Evolutionary conservation across 768 basidiomycete species (phyloP).

Genomic region (Tubosaeta brunneosetosa): DNA sequence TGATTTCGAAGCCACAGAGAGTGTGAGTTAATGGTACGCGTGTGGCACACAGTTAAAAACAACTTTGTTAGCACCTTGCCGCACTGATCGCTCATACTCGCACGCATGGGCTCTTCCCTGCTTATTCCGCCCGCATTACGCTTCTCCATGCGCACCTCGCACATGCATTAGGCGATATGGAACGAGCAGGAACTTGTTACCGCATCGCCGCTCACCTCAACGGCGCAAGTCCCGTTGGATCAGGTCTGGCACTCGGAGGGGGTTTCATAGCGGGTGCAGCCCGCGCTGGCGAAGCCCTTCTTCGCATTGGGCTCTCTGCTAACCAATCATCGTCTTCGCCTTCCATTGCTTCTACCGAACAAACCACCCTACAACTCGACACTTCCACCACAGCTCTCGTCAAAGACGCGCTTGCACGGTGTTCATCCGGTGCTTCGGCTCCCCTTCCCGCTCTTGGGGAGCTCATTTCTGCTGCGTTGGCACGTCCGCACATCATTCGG

Average conservation of each 20-base stretch:
- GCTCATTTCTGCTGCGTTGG: conserved; percentile 18
- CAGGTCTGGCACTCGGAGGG: conserved; percentile 12
- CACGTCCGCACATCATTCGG: conserved; percentile 24
- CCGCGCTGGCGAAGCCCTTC: conserved; percentile 46
- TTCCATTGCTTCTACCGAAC: background rate
- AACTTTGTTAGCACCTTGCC: conserved; percentile 32
- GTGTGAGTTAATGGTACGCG: conserved; percentile 32
- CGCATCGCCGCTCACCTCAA: conserved; percentile 53
- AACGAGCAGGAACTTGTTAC: conserved; percentile 59
- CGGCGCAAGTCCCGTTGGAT: conserved; percentile 27
- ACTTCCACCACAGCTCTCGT: conserved; percentile 13
- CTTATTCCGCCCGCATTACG: conserved; percentile 58
- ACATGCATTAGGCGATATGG: conserved; percentile 53
- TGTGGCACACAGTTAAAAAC: background rate
- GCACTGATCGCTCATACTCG: conserved; percentile 59
- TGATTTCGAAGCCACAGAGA: conserved; percentile 61
- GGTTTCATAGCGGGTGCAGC: conserved; percentile 47
- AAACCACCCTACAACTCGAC: conserved; percentile 13
- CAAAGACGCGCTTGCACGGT: conserved; percentile 26
- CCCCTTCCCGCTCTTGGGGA: conserved; percentile 12
- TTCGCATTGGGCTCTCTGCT: conserved; percentile 43
- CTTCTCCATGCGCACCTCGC: conserved; percentile 71
- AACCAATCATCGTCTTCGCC: background rate
- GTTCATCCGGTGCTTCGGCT: conserved; percentile 19
- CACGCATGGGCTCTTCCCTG: conserved; percentile 48